Base-by-base conservation (phyloP, 768 basidiomycete genomes). In the Rhizopogon vesiculosus region DNA sequence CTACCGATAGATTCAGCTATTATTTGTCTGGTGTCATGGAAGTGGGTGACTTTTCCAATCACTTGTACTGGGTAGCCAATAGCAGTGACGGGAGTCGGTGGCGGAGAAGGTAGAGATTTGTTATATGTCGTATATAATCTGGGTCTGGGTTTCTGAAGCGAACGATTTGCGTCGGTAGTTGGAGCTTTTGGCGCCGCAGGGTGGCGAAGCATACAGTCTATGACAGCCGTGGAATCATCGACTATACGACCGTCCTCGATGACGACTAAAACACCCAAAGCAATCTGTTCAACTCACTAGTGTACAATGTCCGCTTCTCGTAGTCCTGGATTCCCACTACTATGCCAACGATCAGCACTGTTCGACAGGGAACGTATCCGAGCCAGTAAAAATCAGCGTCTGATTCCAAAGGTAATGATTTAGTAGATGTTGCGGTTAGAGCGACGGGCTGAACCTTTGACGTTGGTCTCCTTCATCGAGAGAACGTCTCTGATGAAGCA, bases 191-290 rank as follows among this genome's bases (percentile, higher is more conserved):
- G 58, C 9, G 66, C 64, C 22, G 67, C 59, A 5, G 69, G 66
- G 42, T 73, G 71, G 22, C 71, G 74, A 63, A 82, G 78, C 3
- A 73, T 63, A 62, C 89, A 91, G 45, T 91, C 89, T 25, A 92
- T 75, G 3, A 86, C 83, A 29, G 74, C 83, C 1, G 88, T 87
- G 5, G 89, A 87, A 61, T 92, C 90, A 63, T 92, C 90, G 56
- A 91, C 87, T 91, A 51, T 29, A 33, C 6, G 18, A 46, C 13
- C 45, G 33, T 9, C 0, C 43, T 61, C 45, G 59, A 49, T 13
- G 44, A 16, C 3, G 55, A n/a, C 33, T 42, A 54, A 55, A 25
- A 50, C 25, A 8, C 13, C 5, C 19, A 48, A 35, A 48, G 19
- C 18, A 33, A 33, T 33, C 31, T 15, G 19, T 8, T 22, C 31